Evolutionary conservation across 2,329 filamentous ascomycete genomes (phyloP).

Genomic region (Cryphonectria radicalis): DNA sequence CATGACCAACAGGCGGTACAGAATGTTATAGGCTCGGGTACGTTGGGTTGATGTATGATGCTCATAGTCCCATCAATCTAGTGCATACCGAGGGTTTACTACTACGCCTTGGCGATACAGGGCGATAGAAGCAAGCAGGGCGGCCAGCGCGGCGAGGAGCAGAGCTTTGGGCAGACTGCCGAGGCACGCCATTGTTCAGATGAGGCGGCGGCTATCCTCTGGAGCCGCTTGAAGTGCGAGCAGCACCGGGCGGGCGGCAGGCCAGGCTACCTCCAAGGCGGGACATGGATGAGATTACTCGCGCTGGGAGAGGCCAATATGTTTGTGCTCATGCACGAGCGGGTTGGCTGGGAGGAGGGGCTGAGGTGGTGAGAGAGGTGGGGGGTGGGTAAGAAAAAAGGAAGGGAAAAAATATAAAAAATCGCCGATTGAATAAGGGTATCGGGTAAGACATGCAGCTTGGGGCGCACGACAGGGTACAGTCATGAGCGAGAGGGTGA

Average conservation of each 20-base stretch:
- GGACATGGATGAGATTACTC: conserved; percentile 9
- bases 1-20: not conserved
- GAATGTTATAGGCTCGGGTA: not conserved
- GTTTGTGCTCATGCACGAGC: conserved; percentile 9
- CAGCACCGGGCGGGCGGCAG: not conserved
- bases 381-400: no score
- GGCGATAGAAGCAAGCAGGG: conserved; percentile 20
- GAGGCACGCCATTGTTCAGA: conserved; percentile 19
- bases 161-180: conserved; percentile 7
- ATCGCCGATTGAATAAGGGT: conserved; percentile 1
- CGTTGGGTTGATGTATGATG: not conserved
- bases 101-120: conserved; percentile 12
- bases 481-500: not conserved
- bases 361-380: not conserved
- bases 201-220: conserved; percentile 7
- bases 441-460: conserved; percentile 10
- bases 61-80: not conserved
- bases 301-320: not conserved
- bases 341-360: not conserved
- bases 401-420: not conserved
- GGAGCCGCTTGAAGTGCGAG: conserved; percentile 17
- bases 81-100: conserved; percentile 14
- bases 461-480: conserved; percentile 16
- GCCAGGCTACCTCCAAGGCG: conserved; percentile 2
- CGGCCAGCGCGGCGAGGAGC: conserved; percentile 8